These are phyloP conservation scores for Gelatoporia subvermispora DNA, from an alignment of 768 basidiomycete species.

Conservation along the genomic window DNA sequence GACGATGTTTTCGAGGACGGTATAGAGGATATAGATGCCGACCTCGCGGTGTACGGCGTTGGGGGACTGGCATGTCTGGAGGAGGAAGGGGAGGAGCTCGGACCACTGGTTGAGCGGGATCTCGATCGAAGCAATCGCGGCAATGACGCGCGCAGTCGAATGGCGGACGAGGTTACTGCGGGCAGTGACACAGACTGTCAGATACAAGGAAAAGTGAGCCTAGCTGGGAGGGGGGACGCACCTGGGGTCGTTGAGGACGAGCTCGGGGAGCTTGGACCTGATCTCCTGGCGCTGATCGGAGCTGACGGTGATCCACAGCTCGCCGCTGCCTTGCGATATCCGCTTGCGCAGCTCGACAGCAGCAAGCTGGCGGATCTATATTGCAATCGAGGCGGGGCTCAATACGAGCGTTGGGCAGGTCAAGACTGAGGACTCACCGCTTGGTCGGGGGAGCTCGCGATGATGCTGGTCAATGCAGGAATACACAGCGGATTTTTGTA, in stretches of 20 bases:
- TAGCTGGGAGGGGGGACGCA: conserved; percentile 32
- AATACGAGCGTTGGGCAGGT: not conserved
- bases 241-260: conserved; percentile 76
- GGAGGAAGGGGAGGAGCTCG: conserved; percentile 82
- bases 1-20: conserved; percentile 87
- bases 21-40: conserved; percentile 83
- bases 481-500: conserved; percentile 92
- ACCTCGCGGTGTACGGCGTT: conserved; percentile 82
- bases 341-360: conserved; percentile 97
- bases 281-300: conserved; percentile 72
- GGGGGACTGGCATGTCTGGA: conserved; percentile 66
- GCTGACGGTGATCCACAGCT: conserved; percentile 73
- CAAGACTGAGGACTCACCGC: conserved; percentile 49
- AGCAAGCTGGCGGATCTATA: conserved; percentile 90
- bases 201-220: conserved; percentile 5
- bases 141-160: conserved; percentile 87
- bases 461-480: conserved; percentile 81
- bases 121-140: conserved; percentile 88
- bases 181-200: conserved; percentile 13
- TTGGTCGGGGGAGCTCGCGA: conserved; percentile 79
- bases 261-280: conserved; percentile 75
- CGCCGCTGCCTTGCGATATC: conserved; percentile 71
- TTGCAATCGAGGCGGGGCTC: not conserved
- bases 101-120: conserved; percentile 78
- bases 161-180: conserved; percentile 85